A percentile compares a stretch with the other conserved stretches of the same genome.
These are phyloP conservation scores for Spatholobus suberectus DNA, from an alignment of 306 rosid species.

Conservation along the genomic window DNA sequence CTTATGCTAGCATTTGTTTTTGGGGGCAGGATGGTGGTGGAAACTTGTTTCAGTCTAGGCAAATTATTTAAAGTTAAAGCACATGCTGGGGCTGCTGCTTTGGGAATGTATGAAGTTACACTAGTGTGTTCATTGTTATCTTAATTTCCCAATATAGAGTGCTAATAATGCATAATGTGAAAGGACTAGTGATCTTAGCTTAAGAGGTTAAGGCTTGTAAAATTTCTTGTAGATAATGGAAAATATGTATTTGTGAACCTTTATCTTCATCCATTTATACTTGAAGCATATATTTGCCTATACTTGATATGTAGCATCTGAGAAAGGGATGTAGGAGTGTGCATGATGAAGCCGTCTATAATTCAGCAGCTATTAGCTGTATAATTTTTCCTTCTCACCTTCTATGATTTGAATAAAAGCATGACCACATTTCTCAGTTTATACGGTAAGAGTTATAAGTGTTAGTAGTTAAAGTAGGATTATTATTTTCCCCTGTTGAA, in stretches of 20 bases:
- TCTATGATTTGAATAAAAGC: slow-evolving; percentile 16
- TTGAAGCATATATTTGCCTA: neutral
- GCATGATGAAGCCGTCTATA: neutral
- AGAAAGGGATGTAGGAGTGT: neutral
- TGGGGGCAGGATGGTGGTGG: neutral
- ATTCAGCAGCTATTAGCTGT: slow-evolving; percentile 7
- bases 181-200: neutral
- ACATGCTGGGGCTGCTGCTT: no score
- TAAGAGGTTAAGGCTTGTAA: neutral
- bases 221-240: neutral
- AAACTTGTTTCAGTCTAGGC: no score
- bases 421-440: slow-evolving; percentile 20
- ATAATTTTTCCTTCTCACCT: slow-evolving; percentile 6
- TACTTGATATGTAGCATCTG: slow-evolving; percentile 5
- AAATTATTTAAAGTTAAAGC: no score
- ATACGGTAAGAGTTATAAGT: neutral
- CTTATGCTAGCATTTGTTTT: neutral
- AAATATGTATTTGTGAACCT: neutral
- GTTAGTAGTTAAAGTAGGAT: slow-evolving; percentile 16
- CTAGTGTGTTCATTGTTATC: no score
- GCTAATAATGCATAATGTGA: neutral
- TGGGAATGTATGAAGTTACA: no score
- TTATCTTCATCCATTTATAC: neutral
- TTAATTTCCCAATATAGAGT: neutral
- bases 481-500: slow-evolving; percentile 18